A percentile compares a stretch with the other conserved stretches of the same genome.
Conservation (phyloP, 495 filamentous ascomycete genomes). For the Xanthoparmelia taractica region DNA sequence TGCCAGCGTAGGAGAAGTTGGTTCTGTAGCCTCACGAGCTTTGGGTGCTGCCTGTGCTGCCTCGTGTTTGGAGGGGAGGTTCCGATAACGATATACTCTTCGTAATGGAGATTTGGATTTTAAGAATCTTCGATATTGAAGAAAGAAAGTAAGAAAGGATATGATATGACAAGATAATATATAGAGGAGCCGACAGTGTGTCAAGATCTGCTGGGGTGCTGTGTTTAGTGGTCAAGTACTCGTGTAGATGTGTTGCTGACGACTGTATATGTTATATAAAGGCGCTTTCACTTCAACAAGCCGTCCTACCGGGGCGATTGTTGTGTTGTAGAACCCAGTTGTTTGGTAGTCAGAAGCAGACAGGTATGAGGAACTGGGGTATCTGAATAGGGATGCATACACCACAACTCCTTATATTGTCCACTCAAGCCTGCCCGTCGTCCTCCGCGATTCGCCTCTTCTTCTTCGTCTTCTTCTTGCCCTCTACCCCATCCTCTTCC, state of each 20-base stretch:
- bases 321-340: not conserved
- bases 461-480: conserved; percentile 36
- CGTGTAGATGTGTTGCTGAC: not conserved
- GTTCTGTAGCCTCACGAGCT: no score
- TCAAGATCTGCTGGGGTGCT: not conserved
- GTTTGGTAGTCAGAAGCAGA: not conserved
- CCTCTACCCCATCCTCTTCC: conserved; percentile 48
- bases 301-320: not conserved
- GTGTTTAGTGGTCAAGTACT: not conserved
- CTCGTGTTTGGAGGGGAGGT: not conserved
- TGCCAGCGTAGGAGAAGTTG: not conserved
- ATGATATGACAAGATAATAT: not conserved
- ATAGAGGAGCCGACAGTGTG: not conserved
- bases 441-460: conserved; percentile 27
- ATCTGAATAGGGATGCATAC: not conserved
- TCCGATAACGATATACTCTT: not conserved
- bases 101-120: not conserved
- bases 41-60: no score
- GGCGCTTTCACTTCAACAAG: not conserved
- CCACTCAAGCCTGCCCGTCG: not conserved
- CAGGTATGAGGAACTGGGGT: not conserved
- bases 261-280: not conserved
- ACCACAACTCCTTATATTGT: not conserved
- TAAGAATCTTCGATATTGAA: not conserved
- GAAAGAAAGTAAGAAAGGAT: not conserved